Evolutionary conservation across 306 rosid species (phyloP).

Genomic region (Malus orientalis): DNA sequence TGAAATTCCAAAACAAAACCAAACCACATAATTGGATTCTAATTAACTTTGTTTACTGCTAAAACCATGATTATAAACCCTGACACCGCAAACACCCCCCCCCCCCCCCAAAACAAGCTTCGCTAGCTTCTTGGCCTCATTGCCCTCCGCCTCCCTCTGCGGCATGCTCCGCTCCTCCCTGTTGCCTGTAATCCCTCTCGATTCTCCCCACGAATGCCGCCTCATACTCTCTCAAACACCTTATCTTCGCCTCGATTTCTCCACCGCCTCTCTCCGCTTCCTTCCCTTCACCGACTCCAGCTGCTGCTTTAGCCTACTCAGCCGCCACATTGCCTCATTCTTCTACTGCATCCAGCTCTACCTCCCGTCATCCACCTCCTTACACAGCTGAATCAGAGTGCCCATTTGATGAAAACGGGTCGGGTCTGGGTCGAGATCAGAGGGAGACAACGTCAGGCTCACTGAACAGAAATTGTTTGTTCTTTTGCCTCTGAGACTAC

Average conservation of each 20-base stretch:
- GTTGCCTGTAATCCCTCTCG: too few relatives aligned
- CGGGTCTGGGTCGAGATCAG: too few relatives aligned
- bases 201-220: too few relatives aligned
- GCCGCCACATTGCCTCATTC: not conserved
- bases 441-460: not conserved
- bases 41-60: too few relatives aligned
- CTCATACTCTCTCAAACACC: not conserved
- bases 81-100: too few relatives aligned
- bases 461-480: not conserved
- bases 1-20: too few relatives aligned
- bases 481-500: not conserved
- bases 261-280: not conserved
- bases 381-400: not conserved
- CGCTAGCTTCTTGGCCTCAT: not conserved
- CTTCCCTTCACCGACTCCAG: not conserved
- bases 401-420: too few relatives aligned
- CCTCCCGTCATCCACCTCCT: not conserved
- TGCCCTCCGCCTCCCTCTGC: not conserved
- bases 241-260: too few relatives aligned
- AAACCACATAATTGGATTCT: too few relatives aligned
- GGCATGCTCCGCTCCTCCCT: not conserved
- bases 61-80: too few relatives aligned
- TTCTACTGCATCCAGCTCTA: not conserved
- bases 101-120: too few relatives aligned
- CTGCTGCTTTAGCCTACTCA: not conserved